A percentile compares a stretch with the other conserved stretches of the same genome.
phyloP scores from a whole-genome alignment of 2,329 filamentous ascomycete species.

The Trichophyton schoenleinii region DNA sequence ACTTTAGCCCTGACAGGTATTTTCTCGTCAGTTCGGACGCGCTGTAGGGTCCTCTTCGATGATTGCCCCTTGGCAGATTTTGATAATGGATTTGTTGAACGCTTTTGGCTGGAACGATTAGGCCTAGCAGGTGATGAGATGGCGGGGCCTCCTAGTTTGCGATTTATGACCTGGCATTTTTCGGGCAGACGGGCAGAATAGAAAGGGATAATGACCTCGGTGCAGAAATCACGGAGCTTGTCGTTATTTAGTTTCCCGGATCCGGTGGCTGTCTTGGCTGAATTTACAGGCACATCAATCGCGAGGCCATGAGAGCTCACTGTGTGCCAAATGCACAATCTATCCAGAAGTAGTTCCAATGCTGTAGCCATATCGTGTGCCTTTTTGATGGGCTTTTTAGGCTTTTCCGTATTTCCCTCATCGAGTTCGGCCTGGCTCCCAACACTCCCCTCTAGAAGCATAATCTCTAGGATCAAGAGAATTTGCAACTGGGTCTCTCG shows the following conservation, averaged over 20 bases:
- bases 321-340: slow-evolving; percentile 41
- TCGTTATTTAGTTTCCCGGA: slow-evolving; percentile 30
- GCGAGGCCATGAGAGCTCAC: slow-evolving; percentile 27
- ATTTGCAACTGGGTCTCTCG: slow-evolving; percentile 40
- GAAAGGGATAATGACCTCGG: slow-evolving; percentile 39
- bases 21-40: slow-evolving; percentile 36
- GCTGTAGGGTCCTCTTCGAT: slow-evolving; percentile 28
- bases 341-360: slow-evolving; percentile 37
- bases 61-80: slow-evolving; percentile 17
- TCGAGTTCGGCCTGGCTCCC: neutral
- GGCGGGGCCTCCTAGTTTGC: slow-evolving; percentile 36
- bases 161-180: slow-evolving; percentile 34
- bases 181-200: slow-evolving; percentile 37
- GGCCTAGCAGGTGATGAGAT: slow-evolving; percentile 26
- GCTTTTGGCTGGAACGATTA: slow-evolving; percentile 23
- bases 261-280: slow-evolving; percentile 19
- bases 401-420: slow-evolving; percentile 11
- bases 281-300: slow-evolving; percentile 18
- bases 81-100: slow-evolving; percentile 14
- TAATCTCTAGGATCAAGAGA: slow-evolving; percentile 37
- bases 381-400: slow-evolving; percentile 11
- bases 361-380: slow-evolving; percentile 23
- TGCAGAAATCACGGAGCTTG: slow-evolving; percentile 38
- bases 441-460: slow-evolving; percentile 28
- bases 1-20: slow-evolving; percentile 20